Percentiles rank a stretch among this genome's conserved stretches.
Evolutionary conservation across 2,329 filamentous ascomycete genomes (phyloP).

Genomic region (Dryadomyces sulphureus): DNA sequence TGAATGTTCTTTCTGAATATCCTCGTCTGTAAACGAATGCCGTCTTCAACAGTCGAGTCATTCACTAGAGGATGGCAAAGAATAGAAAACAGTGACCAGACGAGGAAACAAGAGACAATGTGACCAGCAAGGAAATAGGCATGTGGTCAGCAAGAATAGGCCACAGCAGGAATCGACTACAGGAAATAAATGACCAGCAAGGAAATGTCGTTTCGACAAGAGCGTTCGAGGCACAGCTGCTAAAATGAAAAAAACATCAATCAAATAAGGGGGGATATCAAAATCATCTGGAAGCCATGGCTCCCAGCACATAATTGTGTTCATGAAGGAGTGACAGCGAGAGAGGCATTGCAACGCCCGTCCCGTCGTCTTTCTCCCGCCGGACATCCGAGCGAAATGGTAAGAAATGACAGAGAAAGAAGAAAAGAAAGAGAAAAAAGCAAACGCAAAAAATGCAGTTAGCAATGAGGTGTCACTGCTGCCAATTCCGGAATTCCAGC

Average conservation of each 20-base stretch:
- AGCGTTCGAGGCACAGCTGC: not conserved
- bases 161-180: too few species aligned
- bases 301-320: constrained; percentile 5
- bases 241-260: not conserved
- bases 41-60: too few species aligned
- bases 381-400: not conserved
- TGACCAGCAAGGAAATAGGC: too few species aligned
- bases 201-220: not conserved
- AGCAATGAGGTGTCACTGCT: not conserved
- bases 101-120: not conserved
- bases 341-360: not conserved
- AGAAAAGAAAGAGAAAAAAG: not conserved
- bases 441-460: not conserved
- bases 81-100: too few species aligned
- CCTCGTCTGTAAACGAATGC: too few species aligned
- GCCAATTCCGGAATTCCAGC: not conserved
- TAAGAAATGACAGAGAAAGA: not conserved
- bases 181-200: too few species aligned
- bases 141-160: too few species aligned
- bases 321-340: constrained; percentile 1
- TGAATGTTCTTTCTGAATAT: too few species aligned
- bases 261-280: constrained; percentile 10
- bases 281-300: constrained; percentile 7
- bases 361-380: not conserved
- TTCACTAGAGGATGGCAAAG: not conserved